A percentile compares a stretch with the other conserved stretches of the same genome.
Conservation (phyloP, 73 alveolate species). For the Symbiodinium natans region DNA sequence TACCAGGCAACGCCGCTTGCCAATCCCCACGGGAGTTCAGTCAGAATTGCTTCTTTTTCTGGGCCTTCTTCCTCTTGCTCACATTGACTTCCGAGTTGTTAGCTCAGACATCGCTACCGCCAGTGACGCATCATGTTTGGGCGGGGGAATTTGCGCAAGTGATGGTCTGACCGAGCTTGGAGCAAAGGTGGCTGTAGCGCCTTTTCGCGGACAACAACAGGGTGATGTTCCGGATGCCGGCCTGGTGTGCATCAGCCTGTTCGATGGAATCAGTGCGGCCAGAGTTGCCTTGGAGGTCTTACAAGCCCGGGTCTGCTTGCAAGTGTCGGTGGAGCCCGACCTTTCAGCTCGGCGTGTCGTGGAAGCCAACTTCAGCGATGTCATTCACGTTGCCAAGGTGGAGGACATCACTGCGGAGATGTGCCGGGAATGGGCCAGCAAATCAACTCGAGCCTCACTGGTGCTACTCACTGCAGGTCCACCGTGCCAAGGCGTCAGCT, state of each 20-base stretch:
- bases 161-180: not conserved
- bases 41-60: not conserved
- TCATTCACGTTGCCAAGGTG: not conserved
- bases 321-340: not conserved
- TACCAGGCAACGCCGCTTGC: not conserved
- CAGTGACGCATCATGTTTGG: not conserved
- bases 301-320: not conserved
- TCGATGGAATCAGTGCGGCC: not conserved
- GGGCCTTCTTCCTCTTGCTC: not conserved
- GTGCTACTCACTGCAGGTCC: not conserved
- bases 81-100: not conserved
- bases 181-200: not conserved
- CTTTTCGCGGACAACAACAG: not conserved
- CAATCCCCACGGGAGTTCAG: not conserved
- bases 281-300: not conserved
- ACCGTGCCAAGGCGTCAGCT: conserved; percentile 24
- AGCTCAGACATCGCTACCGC: not conserved
- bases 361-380: not conserved
- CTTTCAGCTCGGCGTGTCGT: not conserved
- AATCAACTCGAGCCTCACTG: not conserved
- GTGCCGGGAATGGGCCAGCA: not conserved
- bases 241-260: not conserved
- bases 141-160: not conserved
- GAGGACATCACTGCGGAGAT: not conserved
- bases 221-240: no score